A percentile compares a stretch with the other conserved stretches of the same genome.
These are phyloP conservation scores for Misopates orontium DNA, from an alignment of 257 asterid species.

Conservation along the genomic window DNA sequence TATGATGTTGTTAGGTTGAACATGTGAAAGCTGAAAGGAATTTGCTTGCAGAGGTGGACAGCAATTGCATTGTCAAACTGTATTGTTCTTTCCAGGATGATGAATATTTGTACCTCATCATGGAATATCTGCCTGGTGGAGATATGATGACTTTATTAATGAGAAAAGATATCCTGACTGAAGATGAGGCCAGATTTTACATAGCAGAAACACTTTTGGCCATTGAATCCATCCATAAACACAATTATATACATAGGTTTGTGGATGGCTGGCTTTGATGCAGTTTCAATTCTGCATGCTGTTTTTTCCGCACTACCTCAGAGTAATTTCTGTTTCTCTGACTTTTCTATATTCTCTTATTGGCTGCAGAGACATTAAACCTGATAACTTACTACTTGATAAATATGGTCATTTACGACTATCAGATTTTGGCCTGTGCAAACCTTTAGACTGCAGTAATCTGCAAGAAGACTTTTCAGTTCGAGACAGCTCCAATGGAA, in stretches of 20 bases:
- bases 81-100: conserved; percentile 95
- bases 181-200: conserved; percentile 87
- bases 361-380: conserved; percentile 85
- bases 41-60: conserved; percentile 93
- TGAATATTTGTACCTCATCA: conserved; percentile 81
- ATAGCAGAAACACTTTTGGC: conserved; percentile 91
- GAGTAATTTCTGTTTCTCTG: conserved; percentile 29
- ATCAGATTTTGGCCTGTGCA: conserved; percentile 97
- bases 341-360: conserved; percentile 28
- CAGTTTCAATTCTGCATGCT: conserved; percentile 25
- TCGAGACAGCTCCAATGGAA: conserved; percentile 47
- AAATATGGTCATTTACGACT: conserved; percentile 84
- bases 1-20: conserved; percentile 65
- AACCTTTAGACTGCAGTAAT: conserved; percentile 91
- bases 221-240: conserved; percentile 86
- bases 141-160: conserved; percentile 94
- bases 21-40: conserved; percentile 97
- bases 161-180: conserved; percentile 85
- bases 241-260: conserved; percentile 85
- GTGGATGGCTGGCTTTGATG: conserved; percentile 36
- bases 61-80: conserved; percentile 89
- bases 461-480: conserved; percentile 80
- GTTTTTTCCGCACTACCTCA: conserved; percentile 12
- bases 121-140: conserved; percentile 98
- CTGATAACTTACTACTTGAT: conserved; percentile 95